Conservation (phyloP, 2,329 filamentous ascomycete species). For the Fusarium anthophilum region DNA sequence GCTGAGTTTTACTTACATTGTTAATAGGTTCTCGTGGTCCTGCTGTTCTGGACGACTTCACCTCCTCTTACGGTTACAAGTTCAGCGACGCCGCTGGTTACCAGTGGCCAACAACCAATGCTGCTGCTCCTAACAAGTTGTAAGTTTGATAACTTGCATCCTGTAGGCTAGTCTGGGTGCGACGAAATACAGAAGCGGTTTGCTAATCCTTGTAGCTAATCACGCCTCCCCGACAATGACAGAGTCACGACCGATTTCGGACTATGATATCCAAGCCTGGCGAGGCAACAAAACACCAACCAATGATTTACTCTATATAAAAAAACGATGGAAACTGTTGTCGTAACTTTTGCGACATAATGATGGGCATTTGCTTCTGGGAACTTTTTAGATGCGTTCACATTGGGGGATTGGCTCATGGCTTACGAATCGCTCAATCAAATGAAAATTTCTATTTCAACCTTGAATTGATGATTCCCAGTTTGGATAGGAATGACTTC, state of each 20-base stretch:
- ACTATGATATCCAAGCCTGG: constrained; percentile 32
- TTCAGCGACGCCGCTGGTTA: constrained; percentile 97
- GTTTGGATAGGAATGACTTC: neutral
- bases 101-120: constrained; percentile 88
- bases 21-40: constrained; percentile 91
- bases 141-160: constrained; percentile 59
- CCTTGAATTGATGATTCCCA: constrained; percentile 11
- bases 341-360: constrained; percentile 33
- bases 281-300: constrained; percentile 19
- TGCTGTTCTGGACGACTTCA: constrained; percentile 97
- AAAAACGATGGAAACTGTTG: constrained; percentile 27
- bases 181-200: neutral
- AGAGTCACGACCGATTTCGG: constrained; percentile 34
- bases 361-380: constrained; percentile 34
- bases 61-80: constrained; percentile 97
- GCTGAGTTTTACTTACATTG: neutral
- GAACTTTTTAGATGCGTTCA: constrained; percentile 35
- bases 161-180: constrained; percentile 21
- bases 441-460: constrained; percentile 26
- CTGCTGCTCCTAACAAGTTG: constrained; percentile 78
- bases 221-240: constrained; percentile 14
- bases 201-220: constrained; percentile 41
- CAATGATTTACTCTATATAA: constrained; percentile 33
- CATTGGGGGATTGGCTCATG: constrained; percentile 23
- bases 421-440: constrained; percentile 33